A percentile compares a stretch with the other conserved stretches of the same genome.
phyloP scores from a whole-genome alignment of 768 basidiomycete species.

The Lactarius akahatsu region DNA sequence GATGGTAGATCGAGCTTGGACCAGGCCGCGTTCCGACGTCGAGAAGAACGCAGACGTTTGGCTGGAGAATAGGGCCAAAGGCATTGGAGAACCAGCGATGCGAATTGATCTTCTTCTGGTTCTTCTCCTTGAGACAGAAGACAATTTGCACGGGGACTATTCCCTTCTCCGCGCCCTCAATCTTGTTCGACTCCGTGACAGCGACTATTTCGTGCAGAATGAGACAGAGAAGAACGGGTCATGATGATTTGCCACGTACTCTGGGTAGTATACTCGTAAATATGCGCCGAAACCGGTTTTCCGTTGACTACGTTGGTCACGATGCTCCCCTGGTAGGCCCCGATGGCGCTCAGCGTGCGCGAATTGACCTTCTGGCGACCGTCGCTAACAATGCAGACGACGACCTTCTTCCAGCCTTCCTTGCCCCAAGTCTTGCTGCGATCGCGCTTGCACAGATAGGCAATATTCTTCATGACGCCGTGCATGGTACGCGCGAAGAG shows the following conservation, averaged over 20 bases:
- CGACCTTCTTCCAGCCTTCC: conserved; percentile 98
- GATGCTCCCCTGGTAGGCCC: conserved; percentile 91
- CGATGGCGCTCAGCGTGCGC: conserved; percentile 85
- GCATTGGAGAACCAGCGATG: conserved; percentile 96
- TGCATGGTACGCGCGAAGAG: conserved; percentile 93
- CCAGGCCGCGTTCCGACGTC: too few relatives aligned
- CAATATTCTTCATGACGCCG: conserved; percentile 93
- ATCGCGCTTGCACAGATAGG: conserved; percentile 82
- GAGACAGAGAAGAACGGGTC: background rate
- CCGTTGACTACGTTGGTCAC: conserved; percentile 85
- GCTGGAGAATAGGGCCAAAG: conserved; percentile 76
- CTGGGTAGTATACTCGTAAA: conserved; percentile 94
- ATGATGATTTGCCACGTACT: conserved; percentile 45
- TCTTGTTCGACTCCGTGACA: conserved; percentile 76
- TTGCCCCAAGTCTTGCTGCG: conserved; percentile 94
- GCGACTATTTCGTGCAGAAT: conserved; percentile 53
- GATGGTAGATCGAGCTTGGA: conserved; percentile 83
- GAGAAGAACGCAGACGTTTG: conserved; percentile 95
- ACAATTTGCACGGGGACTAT: conserved; percentile 89
- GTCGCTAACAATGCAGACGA: conserved; percentile 89
- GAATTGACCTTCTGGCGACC: conserved; percentile 84
- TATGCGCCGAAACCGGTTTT: conserved; percentile 82
- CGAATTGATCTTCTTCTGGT: conserved; percentile 93
- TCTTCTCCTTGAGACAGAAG: conserved; percentile 90
- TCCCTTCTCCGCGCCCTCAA: conserved; percentile 75